phyloP scores from a whole-genome alignment of 352 stramenopile genomes.

The Phytophthora meadii region DNA sequence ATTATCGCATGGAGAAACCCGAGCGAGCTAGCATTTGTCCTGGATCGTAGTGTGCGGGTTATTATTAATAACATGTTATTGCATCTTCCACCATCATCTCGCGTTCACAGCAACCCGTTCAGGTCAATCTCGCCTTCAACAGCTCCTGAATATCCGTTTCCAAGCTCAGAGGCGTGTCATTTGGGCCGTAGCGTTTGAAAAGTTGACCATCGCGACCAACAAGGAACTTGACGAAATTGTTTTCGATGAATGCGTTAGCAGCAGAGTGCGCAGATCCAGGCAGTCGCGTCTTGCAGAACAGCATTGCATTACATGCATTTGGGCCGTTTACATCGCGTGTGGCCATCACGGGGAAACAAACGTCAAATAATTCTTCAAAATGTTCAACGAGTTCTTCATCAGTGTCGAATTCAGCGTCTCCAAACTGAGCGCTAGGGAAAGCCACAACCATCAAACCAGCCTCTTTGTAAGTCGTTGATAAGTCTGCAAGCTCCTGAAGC shows the following conservation, averaged over 20 bases:
- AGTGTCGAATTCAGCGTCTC: slow-evolving; percentile 66
- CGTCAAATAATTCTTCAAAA: slow-evolving; percentile 30
- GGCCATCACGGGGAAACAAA: slow-evolving; percentile 56
- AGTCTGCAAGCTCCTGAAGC: slow-evolving; percentile 75
- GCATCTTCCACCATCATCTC: slow-evolving; percentile 22
- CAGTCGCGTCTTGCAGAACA: slow-evolving; percentile 82
- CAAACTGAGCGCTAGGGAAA: slow-evolving; percentile 91
- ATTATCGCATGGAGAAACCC: slow-evolving; percentile 21
- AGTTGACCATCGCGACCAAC: slow-evolving; percentile 81
- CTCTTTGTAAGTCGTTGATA: slow-evolving; percentile 63
- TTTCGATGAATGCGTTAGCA: slow-evolving; percentile 76
- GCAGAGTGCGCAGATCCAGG: slow-evolving; percentile 40
- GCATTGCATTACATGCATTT: slow-evolving; percentile 74
- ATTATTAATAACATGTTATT: slow-evolving; percentile 46
- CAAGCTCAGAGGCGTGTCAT: slow-evolving; percentile 29
- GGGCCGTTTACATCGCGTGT: slow-evolving; percentile 91
- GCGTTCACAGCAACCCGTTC: slow-evolving; percentile 3
- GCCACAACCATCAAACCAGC: slow-evolving; percentile 71
- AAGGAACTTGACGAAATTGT: slow-evolving; percentile 93
- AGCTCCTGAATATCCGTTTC: slow-evolving; percentile 46
- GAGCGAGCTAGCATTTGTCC: slow-evolving; percentile 8
- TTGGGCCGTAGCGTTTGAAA: slow-evolving; percentile 62
- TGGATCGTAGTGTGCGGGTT: slow-evolving; percentile 13
- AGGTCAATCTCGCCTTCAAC: slow-evolving; percentile 15
- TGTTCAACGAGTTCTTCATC: slow-evolving; percentile 33